phyloP scores from a whole-genome alignment of 768 basidiomycete genomes.

The Tricholoma furcatifolium region DNA sequence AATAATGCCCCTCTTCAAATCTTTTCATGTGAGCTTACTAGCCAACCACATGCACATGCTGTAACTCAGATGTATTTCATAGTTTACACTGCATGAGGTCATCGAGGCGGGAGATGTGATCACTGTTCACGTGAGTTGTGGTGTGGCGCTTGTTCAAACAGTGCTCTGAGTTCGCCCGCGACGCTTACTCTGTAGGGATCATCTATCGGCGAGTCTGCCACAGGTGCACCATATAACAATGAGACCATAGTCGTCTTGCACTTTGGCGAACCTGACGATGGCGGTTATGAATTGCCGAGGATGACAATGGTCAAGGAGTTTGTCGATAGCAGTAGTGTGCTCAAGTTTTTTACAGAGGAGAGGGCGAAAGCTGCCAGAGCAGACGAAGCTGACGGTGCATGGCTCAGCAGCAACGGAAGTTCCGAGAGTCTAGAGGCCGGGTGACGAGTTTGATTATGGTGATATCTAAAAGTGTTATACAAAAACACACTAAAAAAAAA shows the following conservation, averaged over 20 bases:
- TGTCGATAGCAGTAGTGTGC: slow-evolving; percentile 24
- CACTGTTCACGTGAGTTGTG: slow-evolving; percentile 29
- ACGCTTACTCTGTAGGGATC: slow-evolving; percentile 21
- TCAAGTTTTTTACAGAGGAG: slow-evolving; percentile 30
- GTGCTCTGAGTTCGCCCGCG: background rate
- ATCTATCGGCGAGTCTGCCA: slow-evolving; percentile 22
- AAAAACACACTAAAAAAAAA: background rate
- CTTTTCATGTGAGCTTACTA: slow-evolving; percentile 25
- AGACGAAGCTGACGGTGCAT: too few species aligned
- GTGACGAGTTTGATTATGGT: background rate
- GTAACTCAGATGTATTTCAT: background rate
- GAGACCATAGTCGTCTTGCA: slow-evolving; percentile 26
- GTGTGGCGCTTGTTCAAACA: background rate
- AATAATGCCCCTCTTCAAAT: slow-evolving; percentile 25
- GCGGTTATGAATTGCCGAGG: slow-evolving; percentile 20
- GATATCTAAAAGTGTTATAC: background rate
- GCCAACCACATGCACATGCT: background rate
- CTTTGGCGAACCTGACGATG: slow-evolving; percentile 15
- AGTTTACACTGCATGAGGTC: slow-evolving; percentile 30
- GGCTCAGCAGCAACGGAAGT: background rate
- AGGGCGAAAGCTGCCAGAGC: slow-evolving; percentile 17
- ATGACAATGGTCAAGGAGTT: slow-evolving; percentile 31
- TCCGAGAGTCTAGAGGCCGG: background rate
- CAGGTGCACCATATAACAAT: slow-evolving; percentile 23
- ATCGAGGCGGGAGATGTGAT: slow-evolving; percentile 30